Base-by-base conservation (phyloP, 495 filamentous ascomycete genomes). In the Aspergillus taichungensis region DNA sequence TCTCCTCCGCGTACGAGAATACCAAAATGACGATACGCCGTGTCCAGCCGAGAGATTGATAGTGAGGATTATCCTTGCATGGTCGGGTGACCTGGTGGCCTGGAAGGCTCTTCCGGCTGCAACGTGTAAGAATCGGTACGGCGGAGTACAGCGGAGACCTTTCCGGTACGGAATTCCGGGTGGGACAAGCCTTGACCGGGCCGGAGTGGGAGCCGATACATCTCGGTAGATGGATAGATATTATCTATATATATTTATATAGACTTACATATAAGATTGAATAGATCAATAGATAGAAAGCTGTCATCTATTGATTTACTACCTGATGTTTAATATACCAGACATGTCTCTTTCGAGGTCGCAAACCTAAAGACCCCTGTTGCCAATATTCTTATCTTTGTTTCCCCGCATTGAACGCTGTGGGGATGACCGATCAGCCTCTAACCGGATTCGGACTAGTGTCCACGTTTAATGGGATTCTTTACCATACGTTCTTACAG, bases 101-200 rank as follows among this genome's bases (percentile, higher is more conserved):
- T 24, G 18, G 18, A 24, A 24, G 18, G 18, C 18, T 24, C 18
- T 24, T 24, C 18, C 18, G 18, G 18, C 18, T 24, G 18, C 18
- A 24, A 24, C 18, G 18, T 24, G 18, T 24, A 13, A 27, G 37
- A 30, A 29, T 30, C 24, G 28, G 11, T 40, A 40, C 27, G 27
- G 38, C 31, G 27, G 27, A 30, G 38, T 40, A 30, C 11, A 30
- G 12, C 18, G 18, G 24, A 8, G 12, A 37, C 10, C 2, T 7
- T 37, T 7, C 14, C 13, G 12, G 18, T 18, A 13, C 45, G 38
- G 38, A 33, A 42, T 51, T 35, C 49, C 49, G 49, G 48, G 43
- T 51, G 48, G 43, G 34, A 42, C 43, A 50, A 14, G n/a, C 28
- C 1, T 29, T 13, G 27, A 51, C 49, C 49, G 49, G 49, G 31